Percentiles rank a stretch among this genome's conserved stretches.
phyloP scores from a whole-genome alignment of 2,329 filamentous ascomycete species.

The Dactylellina parvicollis region DNA sequence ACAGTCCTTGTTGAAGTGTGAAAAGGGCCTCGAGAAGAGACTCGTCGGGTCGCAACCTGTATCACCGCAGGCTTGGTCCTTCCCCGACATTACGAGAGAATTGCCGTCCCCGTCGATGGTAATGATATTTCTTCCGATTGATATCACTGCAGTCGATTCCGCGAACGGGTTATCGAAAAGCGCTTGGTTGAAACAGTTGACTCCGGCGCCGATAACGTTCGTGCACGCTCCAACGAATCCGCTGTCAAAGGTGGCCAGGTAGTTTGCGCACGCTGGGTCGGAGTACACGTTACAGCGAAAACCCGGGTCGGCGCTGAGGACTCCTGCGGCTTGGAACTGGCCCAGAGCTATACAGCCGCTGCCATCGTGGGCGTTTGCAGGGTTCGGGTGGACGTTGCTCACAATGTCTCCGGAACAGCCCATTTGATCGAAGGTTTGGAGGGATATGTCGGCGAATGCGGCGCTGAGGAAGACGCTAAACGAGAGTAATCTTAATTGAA shows the following conservation, averaged over 20 bases:
- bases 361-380: background rate
- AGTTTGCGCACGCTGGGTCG: constrained; percentile 18
- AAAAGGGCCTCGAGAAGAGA: background rate
- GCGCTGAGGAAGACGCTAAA: background rate
- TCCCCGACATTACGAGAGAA: background rate
- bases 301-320: constrained; percentile 6
- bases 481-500: background rate
- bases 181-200: constrained; percentile 18
- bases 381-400: constrained; percentile 16
- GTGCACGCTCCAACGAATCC: constrained; percentile 7
- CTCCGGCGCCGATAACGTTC: constrained; percentile 12
- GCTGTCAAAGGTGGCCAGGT: background rate
- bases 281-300: constrained; percentile 23
- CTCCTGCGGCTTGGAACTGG: constrained; percentile 14
- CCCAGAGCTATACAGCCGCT: constrained; percentile 12
- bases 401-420: constrained; percentile 7
- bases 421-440: constrained; percentile 9
- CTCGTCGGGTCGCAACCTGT: constrained; percentile 2
- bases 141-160: background rate
- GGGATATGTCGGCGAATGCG: background rate
- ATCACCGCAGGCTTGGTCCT: background rate
- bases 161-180: constrained; percentile 17
- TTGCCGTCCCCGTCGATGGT: constrained; percentile 5
- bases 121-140: background rate
- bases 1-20: constrained; percentile 25